A percentile compares a stretch with the other conserved stretches of the same genome.
Evolutionary conservation across 2,329 filamentous ascomycete genomes (phyloP).

Genomic region (Seiridium unicorne): DNA sequence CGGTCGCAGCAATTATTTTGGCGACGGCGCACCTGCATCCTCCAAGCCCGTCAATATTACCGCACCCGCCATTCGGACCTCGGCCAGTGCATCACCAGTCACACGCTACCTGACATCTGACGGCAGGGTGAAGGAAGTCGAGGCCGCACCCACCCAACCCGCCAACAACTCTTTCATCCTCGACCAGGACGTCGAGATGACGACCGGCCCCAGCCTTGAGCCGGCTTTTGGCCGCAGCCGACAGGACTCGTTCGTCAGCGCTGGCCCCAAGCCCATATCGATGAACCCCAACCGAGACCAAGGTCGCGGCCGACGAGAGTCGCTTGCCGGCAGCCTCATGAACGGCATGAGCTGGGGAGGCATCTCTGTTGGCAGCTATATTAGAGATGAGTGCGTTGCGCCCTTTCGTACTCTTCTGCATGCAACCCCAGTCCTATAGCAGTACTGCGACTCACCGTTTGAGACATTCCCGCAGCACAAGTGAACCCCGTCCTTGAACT

Average conservation of each 20-base stretch:
- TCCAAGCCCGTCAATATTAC: constrained; percentile 36
- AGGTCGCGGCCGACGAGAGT: constrained; percentile 59
- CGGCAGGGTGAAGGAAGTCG: constrained; percentile 10
- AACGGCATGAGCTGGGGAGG: constrained; percentile 97
- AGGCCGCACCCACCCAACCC: constrained; percentile 9
- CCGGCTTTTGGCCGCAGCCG: constrained; percentile 56
- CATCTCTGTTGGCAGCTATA: constrained; percentile 93
- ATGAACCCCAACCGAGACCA: constrained; percentile 64
- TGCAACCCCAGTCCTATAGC: not conserved
- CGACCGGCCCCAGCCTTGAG: constrained; percentile 58
- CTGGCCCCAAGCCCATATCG: constrained; percentile 65
- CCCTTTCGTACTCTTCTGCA: constrained; percentile 8
- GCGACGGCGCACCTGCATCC: constrained; percentile 19
- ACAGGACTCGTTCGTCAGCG: constrained; percentile 66
- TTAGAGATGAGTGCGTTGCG: constrained; percentile 88
- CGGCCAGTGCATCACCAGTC: constrained; percentile 18
- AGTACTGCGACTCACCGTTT: constrained; percentile 5
- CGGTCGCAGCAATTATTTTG: constrained; percentile 25
- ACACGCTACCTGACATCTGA: constrained; percentile 14
- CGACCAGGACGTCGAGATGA: constrained; percentile 47
- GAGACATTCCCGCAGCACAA: constrained; percentile 18
- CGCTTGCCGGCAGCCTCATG: constrained; percentile 62
- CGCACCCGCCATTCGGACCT: constrained; percentile 20
- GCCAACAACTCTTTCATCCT: constrained; percentile 27
- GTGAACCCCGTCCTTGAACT: constrained; percentile 11